Evolutionary conservation across 2,329 filamentous ascomycete species (phyloP), one percentile per base, ranked within the genome.

Genomic region (Talaromyces verruculosus): DNA sequence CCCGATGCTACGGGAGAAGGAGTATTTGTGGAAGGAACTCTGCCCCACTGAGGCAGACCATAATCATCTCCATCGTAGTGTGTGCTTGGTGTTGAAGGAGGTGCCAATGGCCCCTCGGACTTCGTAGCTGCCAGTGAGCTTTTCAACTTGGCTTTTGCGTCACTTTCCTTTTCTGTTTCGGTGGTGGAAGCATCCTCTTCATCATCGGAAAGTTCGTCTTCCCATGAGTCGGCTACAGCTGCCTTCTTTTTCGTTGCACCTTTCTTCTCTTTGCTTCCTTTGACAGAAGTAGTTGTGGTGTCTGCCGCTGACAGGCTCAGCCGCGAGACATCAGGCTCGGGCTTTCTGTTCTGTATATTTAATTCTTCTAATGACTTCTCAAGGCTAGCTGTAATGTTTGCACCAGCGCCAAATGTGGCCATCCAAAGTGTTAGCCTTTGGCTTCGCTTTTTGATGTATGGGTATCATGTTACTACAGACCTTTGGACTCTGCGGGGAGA

Each of bases 191-290:
- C 15, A 4, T 22, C n/a, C 8, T 25, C 6, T 43, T 82, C 81
- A 13, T 82, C 79, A 17, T 78, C 78, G 19, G 80, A 83, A 39
- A 84, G 83, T 65, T 91, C 91, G 72, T 95, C 89, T 78, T 93
- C 90, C 91, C 91, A 93, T 51, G 89, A 91, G 69, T 93, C 91
- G 63, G 84, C 86, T 22, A 90, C 80, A 19, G 78, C 67, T 7
- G 35, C 30, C 43, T 65, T 67, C 47, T 79, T 79, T 47, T 79
- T 79, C 65, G 78, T 73, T 37, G 15, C 22, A 17, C 11, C 30
- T 28, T 63, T 65, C 49, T 79, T 79, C 68, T 70, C 35, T 63
- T 68, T 45, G 67, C 68, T 5, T 37, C 33, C 53, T 13, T 57
- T 37, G 33, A 10, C 33, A 19, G 28, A 35, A 19, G 28, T 33